phyloP scores from a whole-genome alignment of 1,139 yeast species.

The Geotrichum australiense region DNA sequence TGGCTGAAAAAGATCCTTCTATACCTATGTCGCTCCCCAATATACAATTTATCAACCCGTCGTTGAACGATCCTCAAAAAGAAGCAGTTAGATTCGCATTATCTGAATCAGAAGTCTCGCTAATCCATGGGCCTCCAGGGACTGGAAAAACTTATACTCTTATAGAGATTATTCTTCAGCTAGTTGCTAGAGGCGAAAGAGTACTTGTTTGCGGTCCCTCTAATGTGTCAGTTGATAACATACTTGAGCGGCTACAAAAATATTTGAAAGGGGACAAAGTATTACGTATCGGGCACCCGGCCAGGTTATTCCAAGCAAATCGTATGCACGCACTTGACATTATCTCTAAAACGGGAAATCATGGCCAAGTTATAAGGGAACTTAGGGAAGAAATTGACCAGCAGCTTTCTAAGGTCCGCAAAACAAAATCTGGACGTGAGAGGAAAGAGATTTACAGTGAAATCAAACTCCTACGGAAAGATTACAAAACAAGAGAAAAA shows the following conservation, averaged over 20 bases:
- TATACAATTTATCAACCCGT: slow-evolving; percentile 41
- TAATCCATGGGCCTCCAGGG: slow-evolving; percentile 76
- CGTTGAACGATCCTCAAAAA: slow-evolving; percentile 67
- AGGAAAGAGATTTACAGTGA: slow-evolving; percentile 62
- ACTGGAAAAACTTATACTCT: slow-evolving; percentile 81
- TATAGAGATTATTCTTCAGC: slow-evolving; percentile 75
- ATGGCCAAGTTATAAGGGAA: slow-evolving; percentile 58
- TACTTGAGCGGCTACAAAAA: slow-evolving; percentile 65
- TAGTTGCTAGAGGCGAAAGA: slow-evolving; percentile 54
- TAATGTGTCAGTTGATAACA: slow-evolving; percentile 90
- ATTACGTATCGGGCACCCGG: slow-evolving; percentile 89
- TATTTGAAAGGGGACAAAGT: slow-evolving; percentile 47
- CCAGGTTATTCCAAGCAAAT: slow-evolving; percentile 60
- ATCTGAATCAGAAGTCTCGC: slow-evolving; percentile 41
- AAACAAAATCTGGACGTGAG: slow-evolving; percentile 59
- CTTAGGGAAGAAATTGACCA: slow-evolving; percentile 64
- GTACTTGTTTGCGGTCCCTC: slow-evolving; percentile 93
- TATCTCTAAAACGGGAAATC: slow-evolving; percentile 55
- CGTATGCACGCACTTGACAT: slow-evolving; percentile 72
- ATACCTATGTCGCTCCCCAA: slow-evolving; percentile 18
- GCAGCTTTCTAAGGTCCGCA: slow-evolving; percentile 52
- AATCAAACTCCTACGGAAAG: slow-evolving; percentile 61
- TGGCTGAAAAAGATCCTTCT: slow-evolving; percentile 25
- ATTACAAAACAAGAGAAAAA: slow-evolving; percentile 58
- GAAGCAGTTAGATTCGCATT: slow-evolving; percentile 51